phyloP scores from a whole-genome alignment of 352 stramenopile species.

The Blastocystis sp. region DNA sequence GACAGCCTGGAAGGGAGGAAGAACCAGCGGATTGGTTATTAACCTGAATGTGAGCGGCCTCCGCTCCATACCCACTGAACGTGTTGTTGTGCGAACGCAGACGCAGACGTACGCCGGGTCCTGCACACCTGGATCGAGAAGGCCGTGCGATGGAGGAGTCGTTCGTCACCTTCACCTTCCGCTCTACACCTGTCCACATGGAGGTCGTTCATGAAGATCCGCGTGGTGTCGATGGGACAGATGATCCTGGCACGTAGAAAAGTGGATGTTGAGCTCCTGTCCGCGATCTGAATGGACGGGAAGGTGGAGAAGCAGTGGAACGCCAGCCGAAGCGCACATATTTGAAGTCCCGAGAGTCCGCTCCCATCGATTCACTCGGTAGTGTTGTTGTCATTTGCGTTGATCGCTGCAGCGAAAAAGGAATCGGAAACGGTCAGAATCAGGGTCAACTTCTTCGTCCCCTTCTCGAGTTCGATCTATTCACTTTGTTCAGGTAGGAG shows the following conservation, averaged over 20 bases:
- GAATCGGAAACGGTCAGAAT: neutral
- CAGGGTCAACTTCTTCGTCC: slow-evolving; percentile 1
- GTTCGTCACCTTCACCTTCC: slow-evolving; percentile 34
- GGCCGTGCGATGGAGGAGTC: slow-evolving; percentile 1
- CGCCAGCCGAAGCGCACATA: neutral
- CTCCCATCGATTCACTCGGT: neutral
- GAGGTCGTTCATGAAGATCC: slow-evolving; percentile 46
- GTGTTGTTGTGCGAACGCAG: neutral
- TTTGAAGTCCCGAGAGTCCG: neutral
- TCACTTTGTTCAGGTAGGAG: slow-evolving; percentile 22
- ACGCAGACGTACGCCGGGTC: slow-evolving; percentile 38
- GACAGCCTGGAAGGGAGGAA: neutral
- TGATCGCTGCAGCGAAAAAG: neutral
- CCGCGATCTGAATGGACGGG: neutral
- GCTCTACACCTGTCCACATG: slow-evolving; percentile 50
- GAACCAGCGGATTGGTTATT: neutral
- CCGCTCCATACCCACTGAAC: neutral
- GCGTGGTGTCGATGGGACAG: neutral
- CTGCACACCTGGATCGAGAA: slow-evolving; percentile 31
- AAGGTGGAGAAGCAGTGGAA: slow-evolving; percentile 44
- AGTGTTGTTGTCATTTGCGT: neutral
- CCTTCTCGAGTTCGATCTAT: slow-evolving; percentile 45
- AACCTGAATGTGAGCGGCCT: slow-evolving; percentile 9
- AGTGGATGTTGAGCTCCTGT: slow-evolving; percentile 20
- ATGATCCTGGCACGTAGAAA: slow-evolving; percentile 7